Percentiles rank a stretch among this genome's conserved stretches.
phyloP scores from a whole-genome alignment of 1,284 basidiomycete species.

The Earliella scabrosa region DNA sequence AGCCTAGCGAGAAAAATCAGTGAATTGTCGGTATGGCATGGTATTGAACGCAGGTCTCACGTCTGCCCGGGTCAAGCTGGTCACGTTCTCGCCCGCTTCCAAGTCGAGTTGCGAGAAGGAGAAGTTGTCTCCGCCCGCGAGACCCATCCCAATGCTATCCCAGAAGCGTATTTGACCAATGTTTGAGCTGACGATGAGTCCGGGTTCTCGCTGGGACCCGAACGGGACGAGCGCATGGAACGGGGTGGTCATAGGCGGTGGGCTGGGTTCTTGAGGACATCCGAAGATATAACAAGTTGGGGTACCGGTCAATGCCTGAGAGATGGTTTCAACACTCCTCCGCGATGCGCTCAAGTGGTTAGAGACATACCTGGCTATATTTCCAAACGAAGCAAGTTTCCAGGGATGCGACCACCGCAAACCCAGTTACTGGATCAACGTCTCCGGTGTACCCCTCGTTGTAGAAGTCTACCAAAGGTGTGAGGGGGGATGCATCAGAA shows the following conservation, averaged over 20 bases:
- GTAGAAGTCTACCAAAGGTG: slow-evolving; percentile 57
- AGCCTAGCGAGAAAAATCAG: slow-evolving; percentile 41
- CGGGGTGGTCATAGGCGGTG: slow-evolving; percentile 51
- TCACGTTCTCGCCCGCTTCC: slow-evolving; percentile 60
- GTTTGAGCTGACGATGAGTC: slow-evolving; percentile 70
- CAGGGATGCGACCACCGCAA: slow-evolving; percentile 70
- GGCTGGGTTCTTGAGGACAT: slow-evolving; percentile 51
- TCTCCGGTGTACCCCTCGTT: slow-evolving; percentile 69
- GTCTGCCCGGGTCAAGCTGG: slow-evolving; percentile 65
- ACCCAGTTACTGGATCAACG: slow-evolving; percentile 72
- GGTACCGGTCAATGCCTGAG: slow-evolving; percentile 59
- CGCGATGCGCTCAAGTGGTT: too few species aligned
- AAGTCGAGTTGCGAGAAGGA: slow-evolving; percentile 56
- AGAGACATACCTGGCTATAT: slow-evolving; percentile 62
- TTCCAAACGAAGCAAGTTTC: slow-evolving; percentile 85
- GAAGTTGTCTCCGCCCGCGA: slow-evolving; percentile 79
- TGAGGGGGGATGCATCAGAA: neutral
- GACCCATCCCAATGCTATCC: slow-evolving; percentile 80
- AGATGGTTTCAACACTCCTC: neutral
- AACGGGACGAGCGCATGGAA: slow-evolving; percentile 74
- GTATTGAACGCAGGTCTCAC: too few species aligned
- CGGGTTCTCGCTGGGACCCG: slow-evolving; percentile 73
- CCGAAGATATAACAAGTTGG: slow-evolving; percentile 86
- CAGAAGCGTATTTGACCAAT: slow-evolving; percentile 74
- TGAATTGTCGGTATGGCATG: too few species aligned